phyloP scores from a whole-genome alignment of 1,284 basidiomycete species.

The Moesziomyces sp. region DNA sequence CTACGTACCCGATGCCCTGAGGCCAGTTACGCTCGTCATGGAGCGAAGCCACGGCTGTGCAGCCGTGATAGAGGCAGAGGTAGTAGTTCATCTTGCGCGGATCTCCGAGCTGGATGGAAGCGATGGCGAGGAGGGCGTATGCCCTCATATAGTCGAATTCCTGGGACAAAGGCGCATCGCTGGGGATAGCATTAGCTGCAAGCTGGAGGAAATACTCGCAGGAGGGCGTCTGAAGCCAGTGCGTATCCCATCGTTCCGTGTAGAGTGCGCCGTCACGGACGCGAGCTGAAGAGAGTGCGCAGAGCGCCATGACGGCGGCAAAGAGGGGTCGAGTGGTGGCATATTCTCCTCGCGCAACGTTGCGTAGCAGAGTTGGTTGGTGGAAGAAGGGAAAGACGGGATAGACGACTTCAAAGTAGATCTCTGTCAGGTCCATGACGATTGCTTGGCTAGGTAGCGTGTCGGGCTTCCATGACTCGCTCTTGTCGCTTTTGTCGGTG shows the following conservation, averaged over 20 bases:
- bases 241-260: not conserved
- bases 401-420: not conserved
- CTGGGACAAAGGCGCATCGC: not conserved
- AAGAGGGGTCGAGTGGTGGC: not conserved
- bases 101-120: not conserved
- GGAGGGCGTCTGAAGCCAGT: not conserved
- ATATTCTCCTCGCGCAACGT: not conserved
- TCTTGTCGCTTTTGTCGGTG: not conserved
- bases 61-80: slow-evolving; percentile 1
- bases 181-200: not conserved
- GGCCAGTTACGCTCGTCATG: not conserved
- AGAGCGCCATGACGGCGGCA: not conserved
- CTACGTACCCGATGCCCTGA: not conserved
- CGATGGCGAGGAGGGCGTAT: not conserved
- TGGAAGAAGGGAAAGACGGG: not conserved
- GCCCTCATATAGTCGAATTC: not conserved
- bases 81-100: not conserved
- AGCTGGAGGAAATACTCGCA: not conserved
- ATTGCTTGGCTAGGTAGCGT: not conserved
- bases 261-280: not conserved
- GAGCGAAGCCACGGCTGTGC: not conserved
- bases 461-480: not conserved
- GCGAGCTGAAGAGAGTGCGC: not conserved
- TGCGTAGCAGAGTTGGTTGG: not conserved
- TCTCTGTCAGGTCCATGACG: not conserved